phyloP scores from a whole-genome alignment of 2,329 filamentous ascomycete species.

The Fusarium secorum region DNA sequence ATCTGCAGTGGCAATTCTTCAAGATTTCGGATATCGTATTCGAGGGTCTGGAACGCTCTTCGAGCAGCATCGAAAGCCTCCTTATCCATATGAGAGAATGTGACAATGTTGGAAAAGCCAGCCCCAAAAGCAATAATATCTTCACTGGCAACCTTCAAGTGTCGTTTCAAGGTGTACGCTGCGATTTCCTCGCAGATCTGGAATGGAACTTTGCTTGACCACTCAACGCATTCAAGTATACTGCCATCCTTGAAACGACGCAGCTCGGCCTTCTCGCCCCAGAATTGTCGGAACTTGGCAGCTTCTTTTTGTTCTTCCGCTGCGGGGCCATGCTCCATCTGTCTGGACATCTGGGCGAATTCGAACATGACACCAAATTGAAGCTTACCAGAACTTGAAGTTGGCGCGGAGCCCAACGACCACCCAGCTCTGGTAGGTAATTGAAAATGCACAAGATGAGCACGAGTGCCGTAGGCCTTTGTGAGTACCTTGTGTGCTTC shows the following conservation, averaged over 20 bases:
- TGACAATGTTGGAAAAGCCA: conserved; percentile 59
- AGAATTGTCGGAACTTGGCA: conserved; percentile 84
- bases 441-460: conserved; percentile 70
- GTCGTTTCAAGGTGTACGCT: conserved; percentile 72
- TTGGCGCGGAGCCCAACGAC: conserved; percentile 39
- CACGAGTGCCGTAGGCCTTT: conserved; percentile 78
- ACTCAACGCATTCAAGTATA: conserved; percentile 91
- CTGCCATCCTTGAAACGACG: conserved; percentile 94
- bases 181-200: conserved; percentile 83
- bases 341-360: conserved; percentile 72
- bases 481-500: conserved; percentile 71
- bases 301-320: conserved; percentile 87
- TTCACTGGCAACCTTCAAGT: conserved; percentile 68
- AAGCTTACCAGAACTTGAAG: conserved; percentile 51
- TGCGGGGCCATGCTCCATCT: conserved; percentile 86
- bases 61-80: conserved; percentile 73
- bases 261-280: conserved; percentile 92
- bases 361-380: conserved; percentile 76
- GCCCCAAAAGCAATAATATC: conserved; percentile 62
- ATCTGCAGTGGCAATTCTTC: conserved; percentile 89
- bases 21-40: conserved; percentile 77
- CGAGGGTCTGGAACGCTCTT: conserved; percentile 75
- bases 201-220: conserved; percentile 70
- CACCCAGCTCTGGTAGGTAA: conserved; percentile 46
- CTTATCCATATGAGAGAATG: conserved; percentile 57